Conservation (phyloP, 139 green algal species). For the Dunaliella primolecta region DNA sequence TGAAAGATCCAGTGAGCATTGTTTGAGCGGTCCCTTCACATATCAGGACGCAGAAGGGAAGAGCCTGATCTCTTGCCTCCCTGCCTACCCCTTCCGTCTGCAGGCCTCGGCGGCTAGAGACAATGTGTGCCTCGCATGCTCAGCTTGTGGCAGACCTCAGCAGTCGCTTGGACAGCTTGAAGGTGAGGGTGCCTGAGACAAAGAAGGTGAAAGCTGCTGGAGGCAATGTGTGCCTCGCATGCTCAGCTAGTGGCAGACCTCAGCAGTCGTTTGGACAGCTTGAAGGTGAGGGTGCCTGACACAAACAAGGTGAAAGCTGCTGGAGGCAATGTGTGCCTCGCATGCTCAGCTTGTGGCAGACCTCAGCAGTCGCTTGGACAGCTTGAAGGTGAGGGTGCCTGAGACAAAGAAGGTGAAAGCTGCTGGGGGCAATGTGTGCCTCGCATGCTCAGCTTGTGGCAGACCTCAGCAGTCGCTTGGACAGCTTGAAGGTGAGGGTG, state of each 20-base stretch:
- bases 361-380: not conserved
- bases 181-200: too few relatives aligned
- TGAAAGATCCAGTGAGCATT: too few relatives aligned
- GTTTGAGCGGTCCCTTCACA: too few relatives aligned
- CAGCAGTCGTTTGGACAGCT: not conserved
- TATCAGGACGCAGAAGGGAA: too few relatives aligned
- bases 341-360: not conserved
- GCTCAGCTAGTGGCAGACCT: not conserved
- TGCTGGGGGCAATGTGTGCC: too few relatives aligned
- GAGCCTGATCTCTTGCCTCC: too few relatives aligned
- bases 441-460: not conserved
- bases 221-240: too few relatives aligned
- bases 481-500: not conserved
- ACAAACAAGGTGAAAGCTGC: too few relatives aligned
- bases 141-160: not conserved
- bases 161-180: not conserved
- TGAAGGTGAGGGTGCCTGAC: not conserved
- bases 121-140: not conserved
- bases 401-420: too few relatives aligned
- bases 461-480: not conserved
- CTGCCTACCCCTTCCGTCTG: too few relatives aligned
- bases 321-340: too few relatives aligned
- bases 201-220: too few relatives aligned
- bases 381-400: not conserved
- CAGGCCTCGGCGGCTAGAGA: not conserved